Base-by-base conservation (phyloP, 2,329 filamentous ascomycete species). In the Rhinocladiella similis region DNA sequence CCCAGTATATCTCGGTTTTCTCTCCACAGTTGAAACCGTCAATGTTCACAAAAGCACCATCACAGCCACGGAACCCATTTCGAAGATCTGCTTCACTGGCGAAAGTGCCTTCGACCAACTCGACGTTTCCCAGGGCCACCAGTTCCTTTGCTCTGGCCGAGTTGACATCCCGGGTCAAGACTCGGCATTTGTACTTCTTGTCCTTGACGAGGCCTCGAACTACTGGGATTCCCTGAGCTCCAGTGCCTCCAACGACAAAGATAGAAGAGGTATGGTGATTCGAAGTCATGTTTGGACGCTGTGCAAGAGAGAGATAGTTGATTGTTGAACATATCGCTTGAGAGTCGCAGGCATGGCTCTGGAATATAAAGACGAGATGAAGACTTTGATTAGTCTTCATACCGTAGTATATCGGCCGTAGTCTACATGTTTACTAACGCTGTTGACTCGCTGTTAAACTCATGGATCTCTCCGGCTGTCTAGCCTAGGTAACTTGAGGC, bases 1-100 rank as follows among this genome's bases (percentile, higher is more conserved):
- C 68, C 69, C 68, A 83, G 63, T 72, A 82, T 1, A 74, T 75
- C 65, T 83, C 79, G 0, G 72, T 72, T 63, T 81, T 82, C 66
- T 82, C 79, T 33, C 80, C 80, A 20, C 69, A 69, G 56, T 79
- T 81, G 66, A 81, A 82, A 13, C 79, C 78, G 59, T 83, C 80
- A 41, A 80, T 77, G 63, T 83, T 83, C 47, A 83, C 69, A 60
- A 79, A 83, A 3, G 79, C 79, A n/a, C 75, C 76, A 60, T 75
- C 73, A 46, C 75, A 76, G 4, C 74, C 77, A 9, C 64, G 62
- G 62, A 80, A 77, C 0, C 75, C 77, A 1, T 68, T 65, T 14
- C 76, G 75, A 0, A 82, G 74, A 55, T 72, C 67, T 0, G 61
- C 56, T 61, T 82, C 79, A 38, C 71, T 74, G 18, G 76, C 75